Conservation (phyloP, 495 filamentous ascomycete genomes). For the Trichoderma erinaceum region DNA sequence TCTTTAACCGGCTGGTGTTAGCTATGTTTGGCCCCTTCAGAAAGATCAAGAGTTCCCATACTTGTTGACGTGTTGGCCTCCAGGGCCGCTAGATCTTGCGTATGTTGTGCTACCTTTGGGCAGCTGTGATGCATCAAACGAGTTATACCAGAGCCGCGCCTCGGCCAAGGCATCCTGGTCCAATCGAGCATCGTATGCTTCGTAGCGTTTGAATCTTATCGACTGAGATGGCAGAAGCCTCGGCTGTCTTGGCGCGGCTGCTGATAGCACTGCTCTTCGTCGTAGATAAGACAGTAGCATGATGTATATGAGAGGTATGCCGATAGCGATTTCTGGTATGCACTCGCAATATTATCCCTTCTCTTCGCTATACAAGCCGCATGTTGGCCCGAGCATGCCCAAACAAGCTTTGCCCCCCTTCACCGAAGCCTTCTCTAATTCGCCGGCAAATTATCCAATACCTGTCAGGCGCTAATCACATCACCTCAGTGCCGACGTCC, state of each 20-base stretch:
- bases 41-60: slow-evolving; percentile 37
- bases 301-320: not conserved
- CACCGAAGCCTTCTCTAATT: no score
- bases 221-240: slow-evolving; percentile 2
- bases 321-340: not conserved
- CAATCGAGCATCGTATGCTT: slow-evolving; percentile 34
- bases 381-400: not conserved
- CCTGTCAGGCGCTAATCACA: no score
- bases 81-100: slow-evolving; percentile 84
- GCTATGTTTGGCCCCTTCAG: slow-evolving; percentile 6
- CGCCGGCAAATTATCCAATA: no score
- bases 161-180: slow-evolving; percentile 57
- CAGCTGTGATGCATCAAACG: slow-evolving; percentile 56
- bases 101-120: slow-evolving; percentile 66
- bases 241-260: not conserved
- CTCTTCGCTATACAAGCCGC: no score
- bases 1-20: slow-evolving; percentile 41
- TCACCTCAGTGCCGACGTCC: no score
- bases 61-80: slow-evolving; percentile 98
- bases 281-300: not conserved
- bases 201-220: slow-evolving; percentile 23
- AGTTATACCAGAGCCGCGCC: slow-evolving; percentile 69
- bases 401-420: no score
- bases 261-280: not conserved
- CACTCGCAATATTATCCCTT: not conserved